These are phyloP conservation scores for Gautieria morchelliformis DNA, from an alignment of 768 basidiomycete genomes.

Conservation along the genomic window DNA sequence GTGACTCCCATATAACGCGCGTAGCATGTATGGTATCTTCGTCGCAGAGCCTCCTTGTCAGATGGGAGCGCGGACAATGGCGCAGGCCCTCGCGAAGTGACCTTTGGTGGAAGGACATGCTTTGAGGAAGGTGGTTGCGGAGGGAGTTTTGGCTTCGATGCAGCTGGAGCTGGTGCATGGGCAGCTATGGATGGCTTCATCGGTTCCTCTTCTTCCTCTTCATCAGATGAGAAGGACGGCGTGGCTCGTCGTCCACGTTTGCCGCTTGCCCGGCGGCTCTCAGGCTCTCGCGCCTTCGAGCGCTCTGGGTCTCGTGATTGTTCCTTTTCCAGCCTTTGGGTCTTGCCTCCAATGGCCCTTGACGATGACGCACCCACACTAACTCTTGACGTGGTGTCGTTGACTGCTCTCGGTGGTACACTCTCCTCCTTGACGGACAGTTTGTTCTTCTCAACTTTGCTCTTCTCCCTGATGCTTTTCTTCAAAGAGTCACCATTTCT, in stretches of 20 bases:
- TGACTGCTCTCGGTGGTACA: not conserved
- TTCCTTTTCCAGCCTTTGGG: not conserved
- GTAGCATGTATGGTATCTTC: not conserved
- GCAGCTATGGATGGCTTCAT: not conserved
- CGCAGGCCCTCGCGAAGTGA: not conserved
- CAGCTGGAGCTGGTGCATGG: not conserved
- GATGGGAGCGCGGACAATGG: not conserved
- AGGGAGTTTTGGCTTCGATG: not conserved
- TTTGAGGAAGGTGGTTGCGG: not conserved
- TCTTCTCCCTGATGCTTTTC: slow-evolving; percentile 1
- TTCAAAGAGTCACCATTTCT: not conserved
- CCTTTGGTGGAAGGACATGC: not conserved
- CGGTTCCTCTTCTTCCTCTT: slow-evolving; percentile 2
- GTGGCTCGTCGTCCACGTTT: slow-evolving; percentile 3
- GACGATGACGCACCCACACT: not conserved
- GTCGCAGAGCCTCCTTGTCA: slow-evolving; percentile 1
- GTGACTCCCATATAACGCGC: slow-evolving; percentile 4
- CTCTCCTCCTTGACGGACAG: not conserved
- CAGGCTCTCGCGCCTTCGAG: not conserved
- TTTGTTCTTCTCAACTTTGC: slow-evolving; percentile 4
- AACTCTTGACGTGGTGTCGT: not conserved
- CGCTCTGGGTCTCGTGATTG: slow-evolving; percentile 1
- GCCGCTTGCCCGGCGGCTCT: not conserved
- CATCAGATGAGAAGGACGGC: slow-evolving; percentile 6
- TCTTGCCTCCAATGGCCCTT: not conserved